phyloP scores from a whole-genome alignment of 1,284 basidiomycete species.

The Boletus sp. region DNA sequence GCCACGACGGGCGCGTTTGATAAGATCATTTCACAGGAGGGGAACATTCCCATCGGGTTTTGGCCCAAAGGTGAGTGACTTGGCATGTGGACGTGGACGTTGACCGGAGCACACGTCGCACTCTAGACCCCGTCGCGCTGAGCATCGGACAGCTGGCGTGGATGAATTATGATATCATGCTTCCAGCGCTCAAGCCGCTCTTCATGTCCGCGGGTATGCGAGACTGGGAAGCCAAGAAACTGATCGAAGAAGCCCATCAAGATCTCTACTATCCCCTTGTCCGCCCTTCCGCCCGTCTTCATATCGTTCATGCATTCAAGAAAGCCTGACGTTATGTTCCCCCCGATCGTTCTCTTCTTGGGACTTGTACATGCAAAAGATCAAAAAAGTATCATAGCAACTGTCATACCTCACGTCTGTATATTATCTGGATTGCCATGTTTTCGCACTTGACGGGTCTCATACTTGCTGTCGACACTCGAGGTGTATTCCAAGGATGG shows the following conservation, averaged over 20 bases:
- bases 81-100: background rate
- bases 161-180: conserved; percentile 64
- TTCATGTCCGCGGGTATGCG: conserved; percentile 50
- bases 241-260: conserved; percentile 57
- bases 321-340: conserved; percentile 31
- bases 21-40: conserved; percentile 45
- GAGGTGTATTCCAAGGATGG: conserved; percentile 11
- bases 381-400: conserved; percentile 30
- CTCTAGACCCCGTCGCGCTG: conserved; percentile 38
- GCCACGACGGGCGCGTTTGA: too few relatives aligned
- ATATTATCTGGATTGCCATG: conserved; percentile 18
- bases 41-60: conserved; percentile 55
- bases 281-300: conserved; percentile 47
- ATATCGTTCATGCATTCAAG: conserved; percentile 58
- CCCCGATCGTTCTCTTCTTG: conserved; percentile 32
- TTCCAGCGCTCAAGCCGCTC: conserved; percentile 56
- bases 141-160: conserved; percentile 65
- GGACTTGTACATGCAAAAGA: conserved; percentile 19
- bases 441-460: conserved; percentile 13
- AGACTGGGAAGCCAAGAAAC: conserved; percentile 47
- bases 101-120: conserved; percentile 7
- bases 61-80: conserved; percentile 48
- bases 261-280: conserved; percentile 61
- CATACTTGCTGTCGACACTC: conserved; percentile 1
- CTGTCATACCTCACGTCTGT: conserved; percentile 12